These are phyloP conservation scores for Zygosaccharomyces siamensis DNA, from an alignment of 805 yeast species.

Conservation along the genomic window DNA sequence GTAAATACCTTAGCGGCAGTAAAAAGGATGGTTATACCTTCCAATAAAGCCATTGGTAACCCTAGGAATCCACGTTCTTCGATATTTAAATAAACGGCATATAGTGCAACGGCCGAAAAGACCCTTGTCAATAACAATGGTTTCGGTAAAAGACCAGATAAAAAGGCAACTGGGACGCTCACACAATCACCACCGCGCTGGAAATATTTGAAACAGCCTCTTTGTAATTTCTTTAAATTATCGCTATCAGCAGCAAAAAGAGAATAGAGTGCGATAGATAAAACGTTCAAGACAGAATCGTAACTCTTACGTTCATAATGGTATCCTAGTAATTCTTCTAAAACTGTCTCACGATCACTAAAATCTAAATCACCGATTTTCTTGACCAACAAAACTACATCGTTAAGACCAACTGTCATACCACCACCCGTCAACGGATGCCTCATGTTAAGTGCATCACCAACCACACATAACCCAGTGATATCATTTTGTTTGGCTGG, in stretches of 20 bases:
- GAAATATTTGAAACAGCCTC: slow-evolving; percentile 87
- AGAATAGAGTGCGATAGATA: slow-evolving; percentile 84
- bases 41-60: slow-evolving; percentile 65
- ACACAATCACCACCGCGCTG: slow-evolving; percentile 77
- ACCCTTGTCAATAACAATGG: slow-evolving; percentile 76
- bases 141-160: slow-evolving; percentile 74
- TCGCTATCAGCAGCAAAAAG: slow-evolving; percentile 81
- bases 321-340: slow-evolving; percentile 57
- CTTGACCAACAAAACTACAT: slow-evolving; percentile 61
- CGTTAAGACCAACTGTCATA: slow-evolving; percentile 95
- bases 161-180: slow-evolving; percentile 71
- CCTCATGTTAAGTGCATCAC: slow-evolving; percentile 95
- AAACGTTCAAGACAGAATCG: slow-evolving; percentile 81
- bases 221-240: slow-evolving; percentile 64
- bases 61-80: slow-evolving; percentile 57
- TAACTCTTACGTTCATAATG: slow-evolving; percentile 72
- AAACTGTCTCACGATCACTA: slow-evolving; percentile 51
- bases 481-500: slow-evolving; percentile 68
- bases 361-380: slow-evolving; percentile 41
- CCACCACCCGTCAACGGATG: slow-evolving; percentile 99
- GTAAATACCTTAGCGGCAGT: slow-evolving; percentile 77
- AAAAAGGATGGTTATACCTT: slow-evolving; percentile 59
- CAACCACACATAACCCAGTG: slow-evolving; percentile 76
- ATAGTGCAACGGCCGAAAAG: slow-evolving; percentile 87
- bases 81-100: slow-evolving; percentile 68